Conservation (phyloP, 306 rosid species). For the Mimosa pudica region DNA sequence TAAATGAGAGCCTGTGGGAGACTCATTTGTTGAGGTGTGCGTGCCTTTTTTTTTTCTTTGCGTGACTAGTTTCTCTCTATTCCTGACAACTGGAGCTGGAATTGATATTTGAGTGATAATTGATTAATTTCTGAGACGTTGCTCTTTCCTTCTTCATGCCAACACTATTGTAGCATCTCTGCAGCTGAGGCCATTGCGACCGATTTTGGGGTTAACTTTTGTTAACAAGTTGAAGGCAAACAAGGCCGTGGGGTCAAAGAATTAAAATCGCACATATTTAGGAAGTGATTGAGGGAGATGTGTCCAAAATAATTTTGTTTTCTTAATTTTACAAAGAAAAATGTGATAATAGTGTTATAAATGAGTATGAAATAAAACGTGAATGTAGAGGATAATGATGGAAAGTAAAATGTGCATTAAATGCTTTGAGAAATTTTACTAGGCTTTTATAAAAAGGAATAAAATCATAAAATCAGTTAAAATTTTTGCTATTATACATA, state of each 20-base stretch:
- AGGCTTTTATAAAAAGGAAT: no score
- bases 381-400: no score
- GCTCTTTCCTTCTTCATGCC: background rate
- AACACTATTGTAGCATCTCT: background rate
- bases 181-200: background rate
- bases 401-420: no score
- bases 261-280: no score
- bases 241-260: background rate
- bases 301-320: no score
- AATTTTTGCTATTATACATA: no score
- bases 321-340: no score
- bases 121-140: background rate
- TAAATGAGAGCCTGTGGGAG: slow-evolving; percentile 18
- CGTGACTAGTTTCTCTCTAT: background rate
- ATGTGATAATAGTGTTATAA: no score
- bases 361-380: no score
- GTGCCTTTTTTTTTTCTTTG: slow-evolving; percentile 11
- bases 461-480: no score
- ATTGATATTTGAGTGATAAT: background rate
- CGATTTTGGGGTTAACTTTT: background rate
- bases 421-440: no score
- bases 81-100: slow-evolving; percentile 1
- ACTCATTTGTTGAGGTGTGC: slow-evolving; percentile 8
- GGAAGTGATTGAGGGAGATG: no score
- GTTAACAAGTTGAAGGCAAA: background rate